A percentile compares a stretch with the other conserved stretches of the same genome.
Conservation (phyloP, 305 asterid genomes). For the Fraxinus albicans region DNA sequence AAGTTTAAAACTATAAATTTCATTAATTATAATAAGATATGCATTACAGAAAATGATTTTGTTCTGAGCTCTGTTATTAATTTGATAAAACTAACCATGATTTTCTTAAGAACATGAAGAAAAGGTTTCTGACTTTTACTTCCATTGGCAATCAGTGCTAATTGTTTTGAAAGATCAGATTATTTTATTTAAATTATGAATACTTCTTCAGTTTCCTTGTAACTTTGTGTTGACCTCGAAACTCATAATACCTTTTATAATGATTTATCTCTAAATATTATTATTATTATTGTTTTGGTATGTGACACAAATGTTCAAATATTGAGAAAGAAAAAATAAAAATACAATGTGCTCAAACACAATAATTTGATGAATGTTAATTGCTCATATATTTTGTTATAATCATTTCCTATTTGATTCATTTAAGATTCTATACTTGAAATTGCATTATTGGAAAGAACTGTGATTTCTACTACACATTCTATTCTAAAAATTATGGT, state of each 20-base stretch:
- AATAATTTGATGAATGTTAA: neutral
- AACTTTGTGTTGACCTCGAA: conserved; percentile 57
- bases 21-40: neutral
- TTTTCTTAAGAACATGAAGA: neutral
- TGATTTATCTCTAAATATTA: neutral
- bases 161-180: neutral
- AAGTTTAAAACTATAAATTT: neutral
- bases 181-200: neutral
- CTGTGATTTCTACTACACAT: neutral
- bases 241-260: conserved; percentile 20
- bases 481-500: neutral
- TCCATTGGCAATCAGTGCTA: neutral
- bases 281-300: neutral
- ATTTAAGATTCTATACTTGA: neutral
- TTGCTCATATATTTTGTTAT: neutral
- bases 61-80: neutral
- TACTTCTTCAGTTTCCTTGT: conserved; percentile 10
- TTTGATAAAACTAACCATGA: neutral
- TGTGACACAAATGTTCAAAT: neutral
- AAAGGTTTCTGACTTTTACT: conserved; percentile 16
- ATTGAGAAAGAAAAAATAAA: neutral
- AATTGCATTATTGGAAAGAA: neutral
- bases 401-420: neutral
- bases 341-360: neutral
- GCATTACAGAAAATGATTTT: neutral